Base-by-base conservation (phyloP, 1,139 yeast species). In the Blastobotrys persicus region DNA sequence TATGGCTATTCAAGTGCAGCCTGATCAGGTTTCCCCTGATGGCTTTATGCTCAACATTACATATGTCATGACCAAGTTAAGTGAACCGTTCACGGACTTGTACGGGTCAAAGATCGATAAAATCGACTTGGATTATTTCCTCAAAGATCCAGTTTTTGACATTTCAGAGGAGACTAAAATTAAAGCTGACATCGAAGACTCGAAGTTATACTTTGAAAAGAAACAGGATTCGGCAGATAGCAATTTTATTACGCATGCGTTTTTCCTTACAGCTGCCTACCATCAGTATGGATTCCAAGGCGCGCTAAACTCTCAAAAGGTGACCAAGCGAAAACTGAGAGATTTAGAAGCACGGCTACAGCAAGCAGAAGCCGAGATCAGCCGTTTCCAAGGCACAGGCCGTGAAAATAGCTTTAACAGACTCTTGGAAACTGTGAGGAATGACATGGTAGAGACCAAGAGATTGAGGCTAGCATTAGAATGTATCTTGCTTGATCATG, bases 271-370 rank as follows among this genome's bases (percentile, higher is more conserved):
- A 7, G 72, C 85, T 46, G 81, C 95, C 0, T 89, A 85, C 64
- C 70, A 88, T 49, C 91, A 92, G 58, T 94, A 86, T 67, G 99
- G 98, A 42, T 71, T 88, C 39, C 95, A 95, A 31, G 98, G 97
- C 45, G 70, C 86, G 0, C 70, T 76, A 47, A 74, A 81, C 43
- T 77, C 77, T 44, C 80, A 79, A 55, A 81, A 80, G 47, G 77
- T 83, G 51, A 63, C 81, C 37, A 75, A 78, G 51, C 73, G 74
- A 38, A 73, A 74, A 49, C 70, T 81, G 35, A 78, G 80, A 47
- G 83, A 80, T 54, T 56, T 77, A 32, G 74, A 76, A 44, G 76
- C 74, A 53, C 78, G 83, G 51, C 62, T 84, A 16, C 78, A 75
- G 4, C 75, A 68, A 40, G 68, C 72, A 51, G 64, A 66, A 39